A percentile compares a stretch with the other conserved stretches of the same genome.
Evolutionary conservation across 306 rosid species (phyloP).

Genomic region (Myrica gale): DNA sequence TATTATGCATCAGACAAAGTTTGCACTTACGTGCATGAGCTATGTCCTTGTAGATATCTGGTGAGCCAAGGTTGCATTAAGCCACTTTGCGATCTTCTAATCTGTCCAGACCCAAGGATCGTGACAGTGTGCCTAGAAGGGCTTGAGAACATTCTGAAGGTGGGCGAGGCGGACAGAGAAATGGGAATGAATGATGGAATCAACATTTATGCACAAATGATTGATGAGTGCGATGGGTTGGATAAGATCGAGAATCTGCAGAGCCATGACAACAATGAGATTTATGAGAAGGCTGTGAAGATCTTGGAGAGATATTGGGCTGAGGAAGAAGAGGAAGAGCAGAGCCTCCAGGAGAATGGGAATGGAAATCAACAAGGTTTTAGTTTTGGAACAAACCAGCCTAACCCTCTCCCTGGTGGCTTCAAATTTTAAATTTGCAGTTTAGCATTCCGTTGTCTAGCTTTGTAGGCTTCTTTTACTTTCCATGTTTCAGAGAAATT

Average conservation of each 20-base stretch:
- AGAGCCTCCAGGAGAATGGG: conserved; percentile 38
- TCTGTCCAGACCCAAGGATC: conserved; percentile 53
- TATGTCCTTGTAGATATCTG: conserved; percentile 40
- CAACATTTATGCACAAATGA: conserved; percentile 46
- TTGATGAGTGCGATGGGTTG: conserved; percentile 58
- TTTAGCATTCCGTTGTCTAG: conserved; percentile 21
- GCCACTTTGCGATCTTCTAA: conserved; percentile 56
- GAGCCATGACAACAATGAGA: conserved; percentile 57
- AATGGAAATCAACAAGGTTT: conserved; percentile 42
- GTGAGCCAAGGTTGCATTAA: conserved; percentile 58
- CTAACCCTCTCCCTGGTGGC: conserved; percentile 53
- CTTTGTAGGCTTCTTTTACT: conserved; percentile 20
- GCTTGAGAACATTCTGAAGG: conserved; percentile 60
- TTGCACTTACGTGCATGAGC: background rate
- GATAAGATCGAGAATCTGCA: conserved; percentile 61
- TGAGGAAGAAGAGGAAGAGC: conserved; percentile 62
- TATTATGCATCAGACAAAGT: background rate
- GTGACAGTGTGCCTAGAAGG: conserved; percentile 63
- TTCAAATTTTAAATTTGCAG: conserved; percentile 42
- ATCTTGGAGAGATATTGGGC: conserved; percentile 72
- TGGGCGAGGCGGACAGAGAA: conserved; percentile 65
- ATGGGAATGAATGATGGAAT: conserved; percentile 49
- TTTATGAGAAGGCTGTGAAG: conserved; percentile 69
- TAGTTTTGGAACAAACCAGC: conserved; percentile 48
- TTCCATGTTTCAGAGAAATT: conserved; percentile 1